Base-by-base conservation (phyloP, 2,329 filamentous ascomycete genomes). In the Xylaria sp. region DNA sequence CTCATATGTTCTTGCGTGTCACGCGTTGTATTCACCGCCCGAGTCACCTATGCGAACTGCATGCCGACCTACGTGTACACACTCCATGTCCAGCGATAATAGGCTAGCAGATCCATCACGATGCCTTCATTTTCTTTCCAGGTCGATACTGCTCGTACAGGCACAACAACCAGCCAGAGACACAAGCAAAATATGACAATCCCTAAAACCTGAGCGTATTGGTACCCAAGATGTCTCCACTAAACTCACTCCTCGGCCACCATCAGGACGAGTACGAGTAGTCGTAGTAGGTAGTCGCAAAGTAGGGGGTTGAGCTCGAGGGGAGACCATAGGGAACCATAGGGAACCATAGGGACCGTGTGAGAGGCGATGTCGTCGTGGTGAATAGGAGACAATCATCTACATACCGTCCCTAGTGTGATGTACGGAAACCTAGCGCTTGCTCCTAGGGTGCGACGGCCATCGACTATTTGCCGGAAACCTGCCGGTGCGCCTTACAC, bases 51-150 rank as follows among this genome's bases (percentile, higher is more conserved):
- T 59, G 58, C 61, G 61, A 65, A 65, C 63, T 62, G 61, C 61
- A 65, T 65, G 63, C 57, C 59, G 59, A 62, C 57, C 42, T 65
- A 65, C 63, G 63, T 65, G 63, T 65, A 58, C 61, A 54, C 54
- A 52, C 54, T 55, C 52, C 57, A 39, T 30, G 52, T 16, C 60
- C 57, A 65, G 53, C 57, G 39, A 60, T 51, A 55, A 56, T 59
- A 52, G 49, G 55, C 53, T 63, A 37, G 52, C 16, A 58, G 63
- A 57, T 60, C 59, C 61, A 59, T 65, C 63, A 63, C 61, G 61
- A 65, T 65, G 57, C 59, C 63, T 59, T 65, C 63, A 63, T 54
- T 61, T 56, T 62, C 59, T 49, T 8, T 50, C 18, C 58, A 55
- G 19, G 58, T 63, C 30, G 49, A 59, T 49, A 55, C 51, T 34